A percentile compares a stretch with the other conserved stretches of the same genome.
Evolutionary conservation across 225 moss, liverwort and hornwort species (phyloP).

Genomic region (Pleurozium schreberi): DNA sequence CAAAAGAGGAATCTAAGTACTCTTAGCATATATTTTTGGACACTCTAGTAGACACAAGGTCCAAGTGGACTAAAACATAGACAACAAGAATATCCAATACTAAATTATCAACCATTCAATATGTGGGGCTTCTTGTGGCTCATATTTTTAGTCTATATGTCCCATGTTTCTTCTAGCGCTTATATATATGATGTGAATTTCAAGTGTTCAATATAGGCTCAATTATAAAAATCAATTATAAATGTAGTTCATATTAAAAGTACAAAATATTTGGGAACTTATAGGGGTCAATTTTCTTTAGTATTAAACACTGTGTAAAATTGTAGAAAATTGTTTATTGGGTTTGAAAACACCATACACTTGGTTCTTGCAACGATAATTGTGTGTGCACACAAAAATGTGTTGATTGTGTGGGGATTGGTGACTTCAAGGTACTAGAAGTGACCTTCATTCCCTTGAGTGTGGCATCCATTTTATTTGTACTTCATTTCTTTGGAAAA

Average conservation of each 20-base stretch:
- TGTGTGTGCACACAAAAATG: no score
- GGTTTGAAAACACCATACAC: not conserved
- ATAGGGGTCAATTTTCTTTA: not conserved
- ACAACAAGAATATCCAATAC: not conserved
- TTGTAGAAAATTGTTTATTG: not conserved
- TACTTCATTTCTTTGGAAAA: no score
- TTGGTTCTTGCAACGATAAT: not conserved
- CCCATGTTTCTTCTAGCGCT: not conserved
- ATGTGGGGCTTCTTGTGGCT: fast-evolving
- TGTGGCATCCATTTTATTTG: not conserved
- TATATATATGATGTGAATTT: not conserved
- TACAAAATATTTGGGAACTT: not conserved
- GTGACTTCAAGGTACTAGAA: not conserved
- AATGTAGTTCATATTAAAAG: not conserved
- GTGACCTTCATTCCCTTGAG: not conserved
- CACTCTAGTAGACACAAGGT: no score
- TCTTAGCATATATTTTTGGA: not conserved
- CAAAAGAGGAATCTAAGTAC: not conserved
- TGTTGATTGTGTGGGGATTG: not conserved
- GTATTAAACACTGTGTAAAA: not conserved
- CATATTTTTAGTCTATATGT: fast-evolving
- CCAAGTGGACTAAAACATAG: not conserved
- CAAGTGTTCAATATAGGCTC: not conserved
- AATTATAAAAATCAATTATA: not conserved
- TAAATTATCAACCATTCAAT: no score